Evolutionary conservation across 768 basidiomycete species (phyloP), one percentile per base, ranked within the genome.

Genomic region (Lentinula aciculospora): DNA sequence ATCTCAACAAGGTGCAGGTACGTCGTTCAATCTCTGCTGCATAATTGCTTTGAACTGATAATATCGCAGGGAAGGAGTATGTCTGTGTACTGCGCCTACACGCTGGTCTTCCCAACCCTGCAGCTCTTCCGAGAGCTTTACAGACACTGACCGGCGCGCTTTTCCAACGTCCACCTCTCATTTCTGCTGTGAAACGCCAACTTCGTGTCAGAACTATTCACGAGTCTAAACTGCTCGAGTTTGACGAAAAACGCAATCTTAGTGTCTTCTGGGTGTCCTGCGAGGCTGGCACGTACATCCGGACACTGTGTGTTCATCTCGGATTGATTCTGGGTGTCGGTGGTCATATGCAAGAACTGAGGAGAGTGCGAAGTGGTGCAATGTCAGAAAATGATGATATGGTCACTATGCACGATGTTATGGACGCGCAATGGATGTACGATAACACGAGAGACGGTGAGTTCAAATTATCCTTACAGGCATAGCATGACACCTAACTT

Each of bases 341-440:
- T 23, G 97, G 95, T n/a, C 97, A 99, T 72, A 99, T 99, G 97
- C 96, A 99, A 75, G 97, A 99, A 71, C 81, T 99, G 58, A 81
- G 97, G 65, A 78, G 97, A 65, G 96, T 98, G 13, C 78, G 97
- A 62, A 92, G 89, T 68, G 97, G 97, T 66, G 96, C 95, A 49
- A 88, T 98, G 83, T 92, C 89, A 49, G 97, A 99, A 76, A 94
- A 92, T 69, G 96, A 98, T 68, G 94, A 94, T 64, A 94, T 98
- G 66, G 97, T 98, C 60, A 95, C 96, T 21, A 99, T 99, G 97
- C 97, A 99, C 74, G 97, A 99, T 69, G 96, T 99, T 28, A 75
- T 99, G 74, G 97, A 99, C 71, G 97, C 97, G 12, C 97, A 98
- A 66, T 99, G 96, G 95, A 72, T 88, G 68, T 98, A 96, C 70